Base-by-base conservation (phyloP, 768 basidiomycete species). In the Tylopilus vinaceipallidus region DNA sequence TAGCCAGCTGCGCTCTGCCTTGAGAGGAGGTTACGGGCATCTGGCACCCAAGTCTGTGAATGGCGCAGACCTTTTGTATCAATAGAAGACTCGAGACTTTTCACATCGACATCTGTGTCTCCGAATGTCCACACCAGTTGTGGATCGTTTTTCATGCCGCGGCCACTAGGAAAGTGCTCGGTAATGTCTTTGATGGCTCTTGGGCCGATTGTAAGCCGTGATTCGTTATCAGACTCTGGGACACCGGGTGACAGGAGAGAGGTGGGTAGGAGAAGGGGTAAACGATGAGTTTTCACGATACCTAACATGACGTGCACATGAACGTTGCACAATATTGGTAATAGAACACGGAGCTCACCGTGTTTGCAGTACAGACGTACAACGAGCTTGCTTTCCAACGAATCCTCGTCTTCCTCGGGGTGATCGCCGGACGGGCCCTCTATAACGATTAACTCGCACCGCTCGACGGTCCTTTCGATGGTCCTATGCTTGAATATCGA, bases 41-140 rank as follows among this genome's bases (percentile, higher is more conserved):
- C 13, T n/a, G n/a, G 39, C 27, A 10, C 36, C 17, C 29, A 10
- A 36, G 27, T 3, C 36, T 19, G 29, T 36, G 13, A 36, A 37
- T 32, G 27, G 22, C 29, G 38, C 58, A 40, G 19, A 86, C 87
- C 86, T 75, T 77, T 86, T 20, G 74, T 69, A 49, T 89, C 86
- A 42, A 82, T 68, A 0, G 83, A 79, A 1, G 80, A 80, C 56
- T 88, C 85, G 6, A 81, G 71, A 57, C 82, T 91, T 58, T 78
- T 83, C 23, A 92, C 76, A 20, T 75, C 73, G 2, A 91, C 83
- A 36, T 91, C 86, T 1, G 72, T 68, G 43, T 83, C 78, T 17
- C 75, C 76, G 60, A 93, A 91, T n/a, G 71, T 79, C 91, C 91
- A 93, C 5, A 88, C 76, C 16, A 93, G 76, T 59, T 88, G 86